Conservation (phyloP, 2,329 filamentous ascomycete species). For the Botrytis porri region DNA sequence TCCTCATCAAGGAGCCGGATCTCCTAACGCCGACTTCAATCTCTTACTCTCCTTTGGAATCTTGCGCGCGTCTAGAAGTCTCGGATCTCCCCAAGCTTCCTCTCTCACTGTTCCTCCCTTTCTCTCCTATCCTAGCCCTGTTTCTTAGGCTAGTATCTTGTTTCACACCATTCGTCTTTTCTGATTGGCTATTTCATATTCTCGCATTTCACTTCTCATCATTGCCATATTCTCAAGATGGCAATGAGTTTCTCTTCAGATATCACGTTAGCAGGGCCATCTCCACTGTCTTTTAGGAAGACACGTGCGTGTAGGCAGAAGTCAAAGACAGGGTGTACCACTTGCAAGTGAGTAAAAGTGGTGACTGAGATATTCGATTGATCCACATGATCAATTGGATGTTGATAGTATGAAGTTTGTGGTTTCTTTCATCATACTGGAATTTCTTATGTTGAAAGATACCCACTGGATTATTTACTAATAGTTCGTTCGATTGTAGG, state of each 20-base stretch:
- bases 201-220: not conserved
- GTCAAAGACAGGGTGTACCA: slow-evolving; percentile 21
- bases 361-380: not conserved
- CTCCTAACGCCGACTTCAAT: slow-evolving; percentile 1
- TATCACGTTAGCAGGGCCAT: not conserved
- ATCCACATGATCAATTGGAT: not conserved
- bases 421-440: slow-evolving; percentile 18
- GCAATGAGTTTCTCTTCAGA: slow-evolving; percentile 12
- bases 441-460: slow-evolving; percentile 12
- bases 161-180: not conserved
- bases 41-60: not conserved
- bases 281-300: slow-evolving; percentile 11
- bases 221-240: slow-evolving; percentile 20
- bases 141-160: slow-evolving; percentile 1
- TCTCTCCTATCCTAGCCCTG: not conserved
- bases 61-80: not conserved
- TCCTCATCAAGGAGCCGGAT: slow-evolving; percentile 14
- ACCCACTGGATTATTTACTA: not conserved
- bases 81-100: not conserved
- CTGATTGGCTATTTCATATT: not conserved
- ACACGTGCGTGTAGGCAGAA: slow-evolving; percentile 34
- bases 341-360: slow-evolving; percentile 20
- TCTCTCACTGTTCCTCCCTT: not conserved
- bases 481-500: not conserved
- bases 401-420: slow-evolving; percentile 7